A percentile compares a stretch with the other conserved stretches of the same genome.
Evolutionary conservation across 345 rosid genomes (phyloP).

Genomic region (Salix exigua): DNA sequence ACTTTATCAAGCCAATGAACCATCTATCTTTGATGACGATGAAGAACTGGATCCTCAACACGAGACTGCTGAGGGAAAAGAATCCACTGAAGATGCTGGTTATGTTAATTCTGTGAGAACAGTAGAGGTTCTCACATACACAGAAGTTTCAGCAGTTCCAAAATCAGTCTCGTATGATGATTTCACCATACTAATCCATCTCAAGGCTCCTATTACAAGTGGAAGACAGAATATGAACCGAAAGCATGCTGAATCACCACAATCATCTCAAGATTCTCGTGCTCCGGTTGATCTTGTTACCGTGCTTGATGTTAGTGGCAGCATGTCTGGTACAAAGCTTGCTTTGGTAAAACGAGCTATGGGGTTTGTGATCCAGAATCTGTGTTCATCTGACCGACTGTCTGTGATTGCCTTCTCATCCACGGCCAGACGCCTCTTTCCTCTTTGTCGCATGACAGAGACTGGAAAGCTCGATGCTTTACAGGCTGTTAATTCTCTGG

Average conservation of each 20-base stretch:
- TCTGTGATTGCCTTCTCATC: conserved; percentile 41
- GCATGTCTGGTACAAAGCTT: conserved; percentile 41
- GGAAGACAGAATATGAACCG: not conserved
- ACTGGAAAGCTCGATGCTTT: conserved; percentile 32
- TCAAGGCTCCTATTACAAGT: conserved; percentile 18
- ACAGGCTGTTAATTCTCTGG: conserved; percentile 30
- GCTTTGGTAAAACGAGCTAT: conserved; percentile 40
- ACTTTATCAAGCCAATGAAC: conserved; percentile 15
- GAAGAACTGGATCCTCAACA: conserved; percentile 12
- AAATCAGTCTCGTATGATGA: conserved; percentile 15
- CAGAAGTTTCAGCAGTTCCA: conserved; percentile 24
- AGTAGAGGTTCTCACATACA: conserved; percentile 33
- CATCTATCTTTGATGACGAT: conserved; percentile 20
- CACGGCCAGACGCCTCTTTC: conserved; percentile 30
- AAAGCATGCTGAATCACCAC: conserved; percentile 15
- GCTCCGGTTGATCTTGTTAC: conserved; percentile 42
- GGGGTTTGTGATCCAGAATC: conserved; percentile 36
- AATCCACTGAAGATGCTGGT: not conserved
- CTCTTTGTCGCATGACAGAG: conserved; percentile 32
- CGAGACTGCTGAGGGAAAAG: not conserved
- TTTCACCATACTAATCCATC: conserved; percentile 19
- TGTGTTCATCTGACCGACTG: conserved; percentile 36
- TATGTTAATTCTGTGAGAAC: conserved; percentile 26
- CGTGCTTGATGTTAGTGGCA: conserved; percentile 42
- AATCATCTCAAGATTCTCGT: conserved; percentile 15